Evolutionary conservation across 306 rosid genomes (phyloP), one percentile per base, ranked within the genome.

Genomic region (Begonia masoniana): DNA sequence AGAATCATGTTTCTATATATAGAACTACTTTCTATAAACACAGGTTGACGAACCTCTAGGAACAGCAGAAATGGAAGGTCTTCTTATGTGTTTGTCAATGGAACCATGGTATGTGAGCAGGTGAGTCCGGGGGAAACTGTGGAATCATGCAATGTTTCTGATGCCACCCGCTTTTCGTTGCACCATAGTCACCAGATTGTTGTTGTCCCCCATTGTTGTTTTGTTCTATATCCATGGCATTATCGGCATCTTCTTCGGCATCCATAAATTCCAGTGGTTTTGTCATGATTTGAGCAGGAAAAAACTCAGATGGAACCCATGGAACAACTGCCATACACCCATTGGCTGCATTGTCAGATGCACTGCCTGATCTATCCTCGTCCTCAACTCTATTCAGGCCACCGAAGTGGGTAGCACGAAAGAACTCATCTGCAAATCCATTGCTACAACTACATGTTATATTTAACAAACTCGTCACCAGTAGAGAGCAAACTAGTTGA

Each of bases 71-170:
- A 31, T 31, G 39, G 39, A 31, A 7, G 39, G 9, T 2, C 7
- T 5, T 31, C 39, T 5, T 31, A 31, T 7, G 0, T 31, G 39
- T 31, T 45, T 45, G 48, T 71, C 70, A 82, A 46, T 69, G 78
- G n/a, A 84, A 72, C 88, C 96, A 85, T 7, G 88, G 63, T 51
- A 91, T 69, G 15, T 91, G 84, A 4, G 88, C 68, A 51, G 91
- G 71, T 4, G 73, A 71, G 77, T 62, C 77, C 15, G 67, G 96
- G 10, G 89, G 94, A 55, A 80, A 53, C 60, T 76, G 94, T 4
- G 87, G 81, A 8, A 81, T 66, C 54, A 91, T 69, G 67, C 96
- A 85, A 61, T 83, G 96, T 14, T 80, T 82, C 19, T 77, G 96
- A 39, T 76, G 82, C 84, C 79, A 68, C 56, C 68, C 58, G 4